Evolutionary conservation across 2,329 filamentous ascomycete species (phyloP).

Genomic region (Hypomyces perniciosus): DNA sequence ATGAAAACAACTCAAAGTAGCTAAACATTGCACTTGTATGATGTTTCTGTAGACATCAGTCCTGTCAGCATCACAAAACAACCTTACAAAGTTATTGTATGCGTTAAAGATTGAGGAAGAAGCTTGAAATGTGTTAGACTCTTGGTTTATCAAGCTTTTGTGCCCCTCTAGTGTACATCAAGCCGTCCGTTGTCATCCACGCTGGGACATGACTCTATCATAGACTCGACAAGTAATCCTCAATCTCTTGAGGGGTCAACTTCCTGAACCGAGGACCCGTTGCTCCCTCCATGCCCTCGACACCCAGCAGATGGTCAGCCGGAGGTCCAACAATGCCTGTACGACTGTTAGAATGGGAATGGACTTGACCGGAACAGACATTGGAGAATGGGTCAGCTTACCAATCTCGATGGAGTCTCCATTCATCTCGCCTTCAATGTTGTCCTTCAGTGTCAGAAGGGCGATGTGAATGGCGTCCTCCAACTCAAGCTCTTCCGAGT

Average conservation of each 20-base stretch:
- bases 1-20: conserved; percentile 11
- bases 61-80: too few relatives aligned
- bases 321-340: conserved; percentile 90
- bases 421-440: conserved; percentile 99
- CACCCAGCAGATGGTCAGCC: conserved; percentile 85
- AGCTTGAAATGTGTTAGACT: conserved; percentile 1
- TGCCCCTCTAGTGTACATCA: conserved; percentile 12
- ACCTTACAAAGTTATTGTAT: background rate
- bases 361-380: too few relatives aligned
- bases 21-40: background rate
- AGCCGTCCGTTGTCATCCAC: conserved; percentile 6
- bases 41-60: too few relatives aligned
- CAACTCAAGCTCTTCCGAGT: conserved; percentile 92
- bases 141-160: conserved; percentile 11
- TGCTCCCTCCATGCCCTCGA: conserved; percentile 81
- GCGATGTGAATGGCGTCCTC: conserved; percentile 99
- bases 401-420: conserved; percentile 98
- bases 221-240: conserved; percentile 98
- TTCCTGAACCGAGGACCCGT: conserved; percentile 86
- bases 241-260: conserved; percentile 94
- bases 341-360: conserved; percentile 21
- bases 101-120: background rate
- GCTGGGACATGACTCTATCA: conserved; percentile 40
- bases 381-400: conserved; percentile 35
- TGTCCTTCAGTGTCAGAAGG: conserved; percentile 94